These are phyloP conservation scores for Hypomontagnella submonticulosa DNA, from an alignment of 495 filamentous ascomycete genomes.

Conservation along the genomic window DNA sequence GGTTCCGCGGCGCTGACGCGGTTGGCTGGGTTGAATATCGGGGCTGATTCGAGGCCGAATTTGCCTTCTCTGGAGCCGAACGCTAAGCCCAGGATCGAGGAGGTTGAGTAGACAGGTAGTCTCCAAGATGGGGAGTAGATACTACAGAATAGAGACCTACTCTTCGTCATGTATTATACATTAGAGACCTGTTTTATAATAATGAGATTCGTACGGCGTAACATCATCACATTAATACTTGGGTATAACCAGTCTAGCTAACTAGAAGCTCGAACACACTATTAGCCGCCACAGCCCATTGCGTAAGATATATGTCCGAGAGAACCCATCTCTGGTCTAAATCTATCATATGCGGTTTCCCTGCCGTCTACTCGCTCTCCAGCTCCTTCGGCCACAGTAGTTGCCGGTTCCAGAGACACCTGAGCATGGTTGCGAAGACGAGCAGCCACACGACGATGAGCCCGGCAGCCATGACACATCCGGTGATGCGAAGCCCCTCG, in stretches of 20 bases:
- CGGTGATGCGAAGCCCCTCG: constrained; percentile 71
- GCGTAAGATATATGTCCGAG: background rate
- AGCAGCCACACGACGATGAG: constrained; percentile 76
- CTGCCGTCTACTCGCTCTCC: constrained; percentile 73
- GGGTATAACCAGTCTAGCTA: background rate
- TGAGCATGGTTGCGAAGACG: constrained; percentile 76
- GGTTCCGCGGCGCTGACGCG: constrained; percentile 44
- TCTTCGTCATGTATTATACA: too few relatives aligned
- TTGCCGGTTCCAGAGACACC: constrained; percentile 70
- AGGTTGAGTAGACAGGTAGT: constrained; percentile 60
- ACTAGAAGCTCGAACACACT: too few relatives aligned
- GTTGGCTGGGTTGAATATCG: constrained; percentile 58
- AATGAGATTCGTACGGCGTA: too few relatives aligned
- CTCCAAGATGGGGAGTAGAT: background rate
- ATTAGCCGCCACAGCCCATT: too few relatives aligned
- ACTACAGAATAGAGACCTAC: background rate
- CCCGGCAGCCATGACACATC: constrained; percentile 70
- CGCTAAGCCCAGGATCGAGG: constrained; percentile 57
- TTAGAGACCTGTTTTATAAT: too few relatives aligned
- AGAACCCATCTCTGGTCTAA: background rate
- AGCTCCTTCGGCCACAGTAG: constrained; percentile 70
- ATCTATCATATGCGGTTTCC: constrained; percentile 42
- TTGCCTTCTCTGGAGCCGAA: constrained; percentile 32
- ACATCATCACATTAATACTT: background rate
- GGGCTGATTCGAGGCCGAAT: constrained; percentile 36